These are phyloP conservation scores for Fusarium brachygibbosum DNA, from an alignment of 2,329 filamentous ascomycete species.

Conservation along the genomic window DNA sequence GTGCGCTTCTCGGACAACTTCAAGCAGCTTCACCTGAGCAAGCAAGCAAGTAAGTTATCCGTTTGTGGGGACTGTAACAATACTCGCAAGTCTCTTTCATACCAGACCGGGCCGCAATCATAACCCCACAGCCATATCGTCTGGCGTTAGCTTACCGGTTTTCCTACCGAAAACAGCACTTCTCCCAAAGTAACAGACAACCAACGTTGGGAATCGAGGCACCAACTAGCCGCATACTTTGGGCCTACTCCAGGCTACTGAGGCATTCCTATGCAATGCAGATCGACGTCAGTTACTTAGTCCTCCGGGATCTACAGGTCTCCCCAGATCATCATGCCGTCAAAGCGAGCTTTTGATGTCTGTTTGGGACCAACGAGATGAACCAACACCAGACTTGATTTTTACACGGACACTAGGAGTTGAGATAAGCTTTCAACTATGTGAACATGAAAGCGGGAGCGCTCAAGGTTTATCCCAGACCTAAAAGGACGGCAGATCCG, in stretches of 20 bases:
- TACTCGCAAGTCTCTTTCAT: not conserved
- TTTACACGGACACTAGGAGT: not conserved
- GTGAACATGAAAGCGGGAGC: not conserved
- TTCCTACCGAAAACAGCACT: conserved; percentile 14
- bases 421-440: not conserved
- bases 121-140: conserved; percentile 17
- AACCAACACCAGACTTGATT: not conserved
- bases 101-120: conserved; percentile 5
- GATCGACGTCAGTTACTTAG: conserved; percentile 7
- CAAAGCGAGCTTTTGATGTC: not conserved
- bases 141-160: conserved; percentile 20
- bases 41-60: not conserved
- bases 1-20: not conserved
- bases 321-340: conserved; percentile 14
- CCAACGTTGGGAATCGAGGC: conserved; percentile 22
- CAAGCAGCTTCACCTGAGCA: too few relatives aligned
- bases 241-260: not conserved
- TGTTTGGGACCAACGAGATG: not conserved
- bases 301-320: not conserved
- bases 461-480: conserved; percentile 10
- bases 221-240: conserved; percentile 2
- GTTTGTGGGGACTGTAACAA: not conserved
- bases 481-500: conserved; percentile 14
- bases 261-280: conserved; percentile 10
- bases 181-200: not conserved